Percentiles rank a stretch among this genome's conserved stretches.
These are phyloP conservation scores for Danielia oregonensis DNA, from an alignment of 805 yeast genomes.

Conservation along the genomic window DNA sequence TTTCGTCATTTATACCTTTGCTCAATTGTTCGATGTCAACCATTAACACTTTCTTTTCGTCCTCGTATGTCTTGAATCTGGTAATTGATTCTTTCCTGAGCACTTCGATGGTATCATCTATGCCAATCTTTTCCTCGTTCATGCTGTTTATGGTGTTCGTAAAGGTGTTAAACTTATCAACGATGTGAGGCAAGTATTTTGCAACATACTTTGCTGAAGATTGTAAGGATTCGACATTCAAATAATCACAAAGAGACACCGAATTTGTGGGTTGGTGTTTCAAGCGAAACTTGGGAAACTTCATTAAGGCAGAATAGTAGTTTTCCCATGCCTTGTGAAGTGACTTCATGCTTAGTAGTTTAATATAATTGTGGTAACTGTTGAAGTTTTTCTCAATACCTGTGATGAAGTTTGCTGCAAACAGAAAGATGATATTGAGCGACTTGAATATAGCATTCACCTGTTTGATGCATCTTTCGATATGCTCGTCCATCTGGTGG, in stretches of 20 bases:
- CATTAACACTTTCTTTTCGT: background rate
- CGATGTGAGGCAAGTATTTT: constrained; percentile 26
- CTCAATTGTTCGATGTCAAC: constrained; percentile 4
- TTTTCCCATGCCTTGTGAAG: constrained; percentile 32
- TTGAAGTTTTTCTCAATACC: constrained; percentile 47
- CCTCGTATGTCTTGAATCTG: constrained; percentile 20
- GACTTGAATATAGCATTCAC: constrained; percentile 43
- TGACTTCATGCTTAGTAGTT: constrained; percentile 39
- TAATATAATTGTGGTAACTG: constrained; percentile 33
- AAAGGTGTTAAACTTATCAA: constrained; percentile 29
- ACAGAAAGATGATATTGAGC: constrained; percentile 45
- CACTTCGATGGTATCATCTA: constrained; percentile 40
- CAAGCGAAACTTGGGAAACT: constrained; percentile 35
- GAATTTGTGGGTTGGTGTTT: constrained; percentile 19
- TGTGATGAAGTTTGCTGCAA: constrained; percentile 44
- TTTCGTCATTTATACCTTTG: constrained; percentile 15
- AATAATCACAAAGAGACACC: constrained; percentile 28
- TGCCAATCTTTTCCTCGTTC: constrained; percentile 29
- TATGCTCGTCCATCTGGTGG: constrained; percentile 25
- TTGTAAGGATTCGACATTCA: constrained; percentile 27
- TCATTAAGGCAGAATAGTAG: constrained; percentile 32
- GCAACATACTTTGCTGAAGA: constrained; percentile 27
- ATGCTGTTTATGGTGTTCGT: constrained; percentile 33
- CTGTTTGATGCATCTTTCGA: constrained; percentile 27
- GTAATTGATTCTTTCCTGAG: constrained; percentile 36